phyloP scores from a whole-genome alignment of 140 eudicot species.

The Flaveria floridana region DNA sequence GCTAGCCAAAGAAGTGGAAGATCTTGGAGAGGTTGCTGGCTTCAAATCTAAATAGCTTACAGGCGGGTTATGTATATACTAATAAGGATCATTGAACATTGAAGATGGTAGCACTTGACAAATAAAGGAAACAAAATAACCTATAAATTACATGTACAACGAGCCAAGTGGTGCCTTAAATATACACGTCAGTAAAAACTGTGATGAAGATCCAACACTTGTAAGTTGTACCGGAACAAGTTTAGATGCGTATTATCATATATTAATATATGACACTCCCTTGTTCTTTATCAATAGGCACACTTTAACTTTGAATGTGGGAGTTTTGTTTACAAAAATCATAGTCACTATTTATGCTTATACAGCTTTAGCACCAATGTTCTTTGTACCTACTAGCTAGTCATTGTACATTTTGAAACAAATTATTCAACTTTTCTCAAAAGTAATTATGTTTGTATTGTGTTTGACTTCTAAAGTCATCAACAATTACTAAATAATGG shows the following conservation, averaged over 20 bases:
- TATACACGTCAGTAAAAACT: not conserved
- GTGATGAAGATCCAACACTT: not conserved
- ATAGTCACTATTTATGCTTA: not conserved
- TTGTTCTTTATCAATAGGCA: not conserved
- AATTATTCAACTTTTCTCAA: too few species aligned
- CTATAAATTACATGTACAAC: constrained; percentile 19
- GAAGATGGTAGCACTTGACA: constrained; percentile 20
- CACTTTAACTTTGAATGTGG: not conserved
- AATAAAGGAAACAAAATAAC: not conserved
- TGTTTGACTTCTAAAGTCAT: too few species aligned
- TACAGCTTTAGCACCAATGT: too few species aligned
- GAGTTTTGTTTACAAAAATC: not conserved
- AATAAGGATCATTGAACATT: constrained; percentile 21
- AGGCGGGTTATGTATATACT: constrained; percentile 7
- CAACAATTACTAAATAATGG: too few species aligned
- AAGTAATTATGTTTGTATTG: too few species aligned
- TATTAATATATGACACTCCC: constrained; percentile 17
- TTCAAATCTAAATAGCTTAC: constrained; percentile 41
- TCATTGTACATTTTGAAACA: too few species aligned
- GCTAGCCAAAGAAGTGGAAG: constrained; percentile 63
- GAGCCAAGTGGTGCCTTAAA: not conserved
- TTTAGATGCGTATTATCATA: constrained; percentile 19
- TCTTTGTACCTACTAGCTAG: too few species aligned
- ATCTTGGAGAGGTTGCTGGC: constrained; percentile 55
- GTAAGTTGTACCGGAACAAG: constrained; percentile 11